phyloP scores from a whole-genome alignment of 2,329 filamentous ascomycete genomes.

The Pezicula carpinea region DNA sequence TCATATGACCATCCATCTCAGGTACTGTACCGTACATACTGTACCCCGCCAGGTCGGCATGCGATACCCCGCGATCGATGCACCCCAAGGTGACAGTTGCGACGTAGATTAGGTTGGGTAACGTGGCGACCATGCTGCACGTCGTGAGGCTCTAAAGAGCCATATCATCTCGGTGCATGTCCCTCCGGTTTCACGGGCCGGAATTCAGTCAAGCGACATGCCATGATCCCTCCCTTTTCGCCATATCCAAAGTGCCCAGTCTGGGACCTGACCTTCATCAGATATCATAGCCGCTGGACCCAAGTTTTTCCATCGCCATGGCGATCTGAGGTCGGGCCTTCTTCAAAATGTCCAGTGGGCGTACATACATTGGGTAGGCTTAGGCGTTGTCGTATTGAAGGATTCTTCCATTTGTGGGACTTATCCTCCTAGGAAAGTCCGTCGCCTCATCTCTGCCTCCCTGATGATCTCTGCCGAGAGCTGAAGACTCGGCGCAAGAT shows the following conservation, averaged over 20 bases:
- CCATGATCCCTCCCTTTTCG: background rate
- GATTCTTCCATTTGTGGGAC: background rate
- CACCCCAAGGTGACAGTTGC: no score
- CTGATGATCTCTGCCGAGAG: conserved; percentile 77
- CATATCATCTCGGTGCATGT: background rate
- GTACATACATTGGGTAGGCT: no score
- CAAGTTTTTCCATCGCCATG: background rate
- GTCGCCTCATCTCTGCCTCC: conserved; percentile 70
- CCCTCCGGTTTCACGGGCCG: background rate
- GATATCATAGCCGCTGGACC: background rate
- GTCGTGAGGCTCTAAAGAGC: background rate
- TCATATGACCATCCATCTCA: no score
- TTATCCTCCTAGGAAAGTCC: conserved; percentile 47
- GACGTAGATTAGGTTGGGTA: background rate
- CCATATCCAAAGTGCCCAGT: background rate
- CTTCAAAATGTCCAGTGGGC: background rate
- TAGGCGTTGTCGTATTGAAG: background rate
- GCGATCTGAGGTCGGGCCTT: background rate
- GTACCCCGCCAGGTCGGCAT: no score
- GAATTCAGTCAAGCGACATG: background rate
- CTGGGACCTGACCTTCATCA: background rate
- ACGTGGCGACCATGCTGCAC: background rate
- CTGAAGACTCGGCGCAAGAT: conserved; percentile 70
- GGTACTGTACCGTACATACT: no score
- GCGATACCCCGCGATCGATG: no score